Evolutionary conservation across 2,329 filamentous ascomycete genomes (phyloP).

Genomic region (Colletotrichum sp.): DNA sequence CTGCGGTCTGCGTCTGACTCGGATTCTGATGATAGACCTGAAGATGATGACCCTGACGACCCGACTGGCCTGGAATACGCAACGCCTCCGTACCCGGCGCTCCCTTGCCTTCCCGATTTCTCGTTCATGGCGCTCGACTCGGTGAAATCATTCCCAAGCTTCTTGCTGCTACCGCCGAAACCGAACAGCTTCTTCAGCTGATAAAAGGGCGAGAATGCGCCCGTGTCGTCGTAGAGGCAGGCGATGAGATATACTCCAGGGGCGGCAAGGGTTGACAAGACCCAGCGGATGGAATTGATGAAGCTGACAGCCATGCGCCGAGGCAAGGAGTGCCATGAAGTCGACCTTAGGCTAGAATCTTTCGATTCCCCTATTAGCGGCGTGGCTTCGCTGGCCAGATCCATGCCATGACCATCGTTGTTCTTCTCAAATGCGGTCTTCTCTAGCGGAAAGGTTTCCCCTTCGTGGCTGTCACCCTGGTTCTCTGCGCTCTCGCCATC

Average conservation of each 20-base stretch:
- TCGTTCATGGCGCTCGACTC: conserved; percentile 30
- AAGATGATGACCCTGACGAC: conserved; percentile 62
- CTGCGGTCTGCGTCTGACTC: conserved; percentile 61
- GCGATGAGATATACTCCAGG: conserved; percentile 84
- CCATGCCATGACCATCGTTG: conserved; percentile 25
- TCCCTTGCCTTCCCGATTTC: conserved; percentile 27
- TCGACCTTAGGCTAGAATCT: conserved; percentile 34
- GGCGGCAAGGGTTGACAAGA: conserved; percentile 78
- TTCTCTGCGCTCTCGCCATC: conserved; percentile 30
- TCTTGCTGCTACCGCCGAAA: conserved; percentile 46
- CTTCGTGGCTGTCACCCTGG: conserved; percentile 31
- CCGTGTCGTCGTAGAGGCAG: conserved; percentile 82
- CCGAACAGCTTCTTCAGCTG: conserved; percentile 73
- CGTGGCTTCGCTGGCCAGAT: conserved; percentile 64
- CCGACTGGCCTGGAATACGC: conserved; percentile 22
- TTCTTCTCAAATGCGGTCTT: conserved; percentile 12
- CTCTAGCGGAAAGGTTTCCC: conserved; percentile 27
- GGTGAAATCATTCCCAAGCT: conserved; percentile 48
- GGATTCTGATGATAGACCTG: conserved; percentile 73
- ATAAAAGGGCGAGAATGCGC: conserved; percentile 77
- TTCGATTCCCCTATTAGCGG: conserved; percentile 58
- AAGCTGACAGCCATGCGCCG: conserved; percentile 75
- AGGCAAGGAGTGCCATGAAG: conserved; percentile 63
- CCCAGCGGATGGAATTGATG: conserved; percentile 77
- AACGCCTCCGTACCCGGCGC: conserved; percentile 22